Base-by-base conservation (phyloP, 1,284 basidiomycete genomes). In the Somion occarium region DNA sequence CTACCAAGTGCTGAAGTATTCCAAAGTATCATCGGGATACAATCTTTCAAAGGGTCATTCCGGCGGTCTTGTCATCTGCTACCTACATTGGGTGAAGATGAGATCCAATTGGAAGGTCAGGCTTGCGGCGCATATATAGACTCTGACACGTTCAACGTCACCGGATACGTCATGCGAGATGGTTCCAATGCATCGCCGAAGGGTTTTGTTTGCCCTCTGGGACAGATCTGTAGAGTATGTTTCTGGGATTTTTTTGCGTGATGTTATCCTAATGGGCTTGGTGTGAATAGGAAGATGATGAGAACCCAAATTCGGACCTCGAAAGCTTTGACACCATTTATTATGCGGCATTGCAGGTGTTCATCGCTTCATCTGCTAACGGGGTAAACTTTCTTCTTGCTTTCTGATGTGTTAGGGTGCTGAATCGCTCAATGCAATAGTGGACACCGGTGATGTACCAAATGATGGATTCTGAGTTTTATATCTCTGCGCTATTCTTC, bases 241-340 rank as follows among this genome's bases (percentile, higher is more conserved):
- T 48, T 44, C 3, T 23, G 42, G 9, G 20, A 20, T 30, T 34
- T 46, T 18, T 56, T 20, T 34, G 41, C 53, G 51, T 13, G 51
- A 24, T 50, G 19, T 20, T 9, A n/a, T 52, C 30, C 15, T 34
- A 34, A 7, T 34, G 30, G 15, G 15, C 7, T 15, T 34, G 30
- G 30, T 15, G 15, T 4, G 24, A 44, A 20, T 51, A 85, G 80
- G 82, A 90, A 64, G 72, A 76, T 43, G 66, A 56, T 20, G 45
- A 69, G 0, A 98, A 95, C 64, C 93, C 93, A 0, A 61, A 83
- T 45, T 69, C 70, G 44, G 78, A 83, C 49, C 73, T 90, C 0
- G 78, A 89, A 63, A 93, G 86, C 61, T 99, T 98, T 64, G 96
- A 99, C 68, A 93, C 93, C 43, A 86, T 98, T 39, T 89, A 93